phyloP scores from a whole-genome alignment of 805 yeast species.

The Lipomyces lipofer region DNA sequence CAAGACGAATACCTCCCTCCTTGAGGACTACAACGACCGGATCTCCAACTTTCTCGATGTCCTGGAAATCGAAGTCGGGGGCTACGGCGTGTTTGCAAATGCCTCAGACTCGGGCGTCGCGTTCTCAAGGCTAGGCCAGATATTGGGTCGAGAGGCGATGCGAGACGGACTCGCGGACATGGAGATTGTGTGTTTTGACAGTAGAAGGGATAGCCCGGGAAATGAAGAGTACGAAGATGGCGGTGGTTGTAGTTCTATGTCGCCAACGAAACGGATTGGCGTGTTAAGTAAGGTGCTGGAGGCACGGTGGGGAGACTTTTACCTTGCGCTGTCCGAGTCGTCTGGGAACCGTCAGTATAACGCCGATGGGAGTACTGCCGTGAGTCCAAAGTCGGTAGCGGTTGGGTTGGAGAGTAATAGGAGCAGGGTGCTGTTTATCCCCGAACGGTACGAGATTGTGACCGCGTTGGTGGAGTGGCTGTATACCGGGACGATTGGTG shows the following conservation, averaged over 20 bases:
- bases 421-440: slow-evolving; percentile 18
- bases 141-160: slow-evolving; percentile 9
- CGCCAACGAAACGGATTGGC: slow-evolving; percentile 8
- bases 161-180: slow-evolving; percentile 17
- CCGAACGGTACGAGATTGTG: slow-evolving; percentile 20
- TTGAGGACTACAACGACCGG: slow-evolving; percentile 19
- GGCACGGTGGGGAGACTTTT: slow-evolving; percentile 25
- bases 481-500: slow-evolving; percentile 13
- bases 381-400: neutral
- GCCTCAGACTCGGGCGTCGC: slow-evolving; percentile 1
- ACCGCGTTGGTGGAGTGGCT: slow-evolving; percentile 19
- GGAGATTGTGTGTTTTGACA: slow-evolving; percentile 19
- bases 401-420: neutral
- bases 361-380: neutral
- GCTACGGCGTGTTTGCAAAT: slow-evolving; percentile 14
- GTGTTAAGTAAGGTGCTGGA: slow-evolving; percentile 16
- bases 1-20: slow-evolving; percentile 1
- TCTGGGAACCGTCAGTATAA: neutral
- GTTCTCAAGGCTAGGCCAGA: slow-evolving; percentile 18
- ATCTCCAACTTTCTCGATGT: slow-evolving; percentile 7
- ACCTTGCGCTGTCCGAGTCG: neutral
- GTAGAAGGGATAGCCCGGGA: neutral
- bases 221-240: neutral
- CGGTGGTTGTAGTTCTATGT: neutral
- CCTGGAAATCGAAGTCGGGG: slow-evolving; percentile 16